These are phyloP conservation scores for Secale cereale DNA, from an alignment of 176 grass and related monocot genomes.

Conservation along the genomic window DNA sequence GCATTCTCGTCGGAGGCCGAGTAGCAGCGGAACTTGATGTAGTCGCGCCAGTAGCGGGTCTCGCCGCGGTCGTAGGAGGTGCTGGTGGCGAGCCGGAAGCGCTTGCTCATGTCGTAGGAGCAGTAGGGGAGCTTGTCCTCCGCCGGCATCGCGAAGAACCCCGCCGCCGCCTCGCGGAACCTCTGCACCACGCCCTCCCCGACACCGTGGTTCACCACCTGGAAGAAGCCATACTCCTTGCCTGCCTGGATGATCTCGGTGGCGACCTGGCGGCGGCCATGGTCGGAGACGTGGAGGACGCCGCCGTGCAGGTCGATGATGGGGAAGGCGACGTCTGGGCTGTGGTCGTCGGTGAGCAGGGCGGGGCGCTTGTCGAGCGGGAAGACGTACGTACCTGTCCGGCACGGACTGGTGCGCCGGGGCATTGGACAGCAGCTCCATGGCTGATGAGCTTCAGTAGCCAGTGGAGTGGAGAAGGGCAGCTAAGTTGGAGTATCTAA, in stretches of 20 bases:
- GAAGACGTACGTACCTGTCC: too few species aligned
- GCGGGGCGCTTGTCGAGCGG: too few species aligned
- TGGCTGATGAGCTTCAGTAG: too few species aligned
- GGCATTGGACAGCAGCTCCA: not conserved
- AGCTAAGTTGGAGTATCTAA: too few species aligned
- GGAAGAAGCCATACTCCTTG: not conserved
- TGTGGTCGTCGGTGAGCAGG: too few species aligned
- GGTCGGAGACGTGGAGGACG: not conserved
- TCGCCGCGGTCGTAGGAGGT: constrained; percentile 42
- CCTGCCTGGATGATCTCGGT: not conserved
- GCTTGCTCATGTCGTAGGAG: not conserved
- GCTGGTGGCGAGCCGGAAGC: constrained; percentile 17
- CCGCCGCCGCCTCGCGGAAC: not conserved
- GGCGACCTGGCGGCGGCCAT: not conserved
- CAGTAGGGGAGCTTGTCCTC: constrained; percentile 6
- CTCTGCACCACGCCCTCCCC: not conserved
- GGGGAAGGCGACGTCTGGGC: not conserved
- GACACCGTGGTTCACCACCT: constrained; percentile 7
- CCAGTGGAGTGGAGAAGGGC: too few species aligned
- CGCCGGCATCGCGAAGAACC: not conserved
- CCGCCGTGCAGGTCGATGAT: not conserved
- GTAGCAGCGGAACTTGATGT: constrained; percentile 4
- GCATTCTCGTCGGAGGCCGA: constrained; percentile 16
- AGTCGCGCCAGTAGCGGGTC: constrained; percentile 10
- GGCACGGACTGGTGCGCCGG: too few species aligned